A percentile compares a stretch with the other conserved stretches of the same genome.
Conservation (phyloP, 768 basidiomycete genomes). For the Mycena indigotica region DNA sequence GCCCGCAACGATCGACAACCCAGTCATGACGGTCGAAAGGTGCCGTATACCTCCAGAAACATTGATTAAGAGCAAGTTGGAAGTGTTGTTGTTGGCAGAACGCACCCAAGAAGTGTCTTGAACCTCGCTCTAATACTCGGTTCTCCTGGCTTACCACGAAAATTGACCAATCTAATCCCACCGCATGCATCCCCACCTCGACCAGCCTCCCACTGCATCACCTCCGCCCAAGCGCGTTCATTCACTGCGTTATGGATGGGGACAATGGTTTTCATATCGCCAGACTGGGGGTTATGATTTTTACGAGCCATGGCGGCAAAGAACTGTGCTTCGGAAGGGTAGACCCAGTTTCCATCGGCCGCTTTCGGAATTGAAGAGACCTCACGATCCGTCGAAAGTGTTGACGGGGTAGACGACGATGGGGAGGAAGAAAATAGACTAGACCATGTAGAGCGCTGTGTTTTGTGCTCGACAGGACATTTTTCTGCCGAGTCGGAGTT, state of each 20-base stretch:
- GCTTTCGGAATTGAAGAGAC: slow-evolving; percentile 85
- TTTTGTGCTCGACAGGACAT: slow-evolving; percentile 45
- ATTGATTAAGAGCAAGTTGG: slow-evolving; percentile 16
- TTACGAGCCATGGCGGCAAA: slow-evolving; percentile 96
- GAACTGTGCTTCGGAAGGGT: slow-evolving; percentile 98
- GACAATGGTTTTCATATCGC: slow-evolving; percentile 95
- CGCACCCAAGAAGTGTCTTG: slow-evolving; percentile 86
- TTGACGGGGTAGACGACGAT: slow-evolving; percentile 24
- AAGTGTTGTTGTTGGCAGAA: too few relatives aligned
- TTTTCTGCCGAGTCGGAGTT: slow-evolving; percentile 25
- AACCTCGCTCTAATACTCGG: slow-evolving; percentile 78
- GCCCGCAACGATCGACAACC: slow-evolving; percentile 92
- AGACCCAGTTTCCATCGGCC: slow-evolving; percentile 84
- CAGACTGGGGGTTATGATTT: slow-evolving; percentile 80
- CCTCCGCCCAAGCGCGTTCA: slow-evolving; percentile 85
- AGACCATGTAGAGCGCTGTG: slow-evolving; percentile 42
- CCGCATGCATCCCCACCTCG: slow-evolving; percentile 84
- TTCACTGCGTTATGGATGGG: slow-evolving; percentile 99
- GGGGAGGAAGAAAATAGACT: slow-evolving; percentile 38
- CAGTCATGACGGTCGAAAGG: slow-evolving; percentile 99
- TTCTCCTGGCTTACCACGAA: slow-evolving; percentile 86
- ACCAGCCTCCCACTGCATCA: slow-evolving; percentile 80
- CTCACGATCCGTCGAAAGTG: slow-evolving; percentile 74
- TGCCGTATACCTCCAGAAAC: slow-evolving; percentile 71
- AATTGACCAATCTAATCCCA: slow-evolving; percentile 80